Evolutionary conservation across 2,329 filamentous ascomycete species (phyloP).

Genomic region (Coniella lustricola): DNA sequence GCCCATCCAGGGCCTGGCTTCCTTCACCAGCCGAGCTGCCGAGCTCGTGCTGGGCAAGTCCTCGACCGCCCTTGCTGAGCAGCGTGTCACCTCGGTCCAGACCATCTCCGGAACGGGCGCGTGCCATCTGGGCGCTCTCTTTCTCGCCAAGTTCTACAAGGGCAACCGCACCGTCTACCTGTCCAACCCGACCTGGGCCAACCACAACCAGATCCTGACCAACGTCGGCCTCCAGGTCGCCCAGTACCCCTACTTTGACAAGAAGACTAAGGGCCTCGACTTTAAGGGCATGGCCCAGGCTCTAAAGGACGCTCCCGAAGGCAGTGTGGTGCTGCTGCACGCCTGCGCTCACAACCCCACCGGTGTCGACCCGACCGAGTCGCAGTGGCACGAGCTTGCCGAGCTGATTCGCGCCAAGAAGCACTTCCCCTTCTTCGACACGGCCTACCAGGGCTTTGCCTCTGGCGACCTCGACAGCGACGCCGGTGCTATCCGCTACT

Average conservation of each 20-base stretch:
- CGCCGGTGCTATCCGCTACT: slow-evolving; percentile 89
- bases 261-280: slow-evolving; percentile 82
- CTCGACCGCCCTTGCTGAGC: slow-evolving; percentile 76
- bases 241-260: slow-evolving; percentile 90
- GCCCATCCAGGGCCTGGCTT: slow-evolving; percentile 80
- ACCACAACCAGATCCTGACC: slow-evolving; percentile 97
- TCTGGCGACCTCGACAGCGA: slow-evolving; percentile 82
- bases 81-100: slow-evolving; percentile 75
- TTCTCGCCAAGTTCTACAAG: slow-evolving; percentile 86
- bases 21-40: slow-evolving; percentile 84
- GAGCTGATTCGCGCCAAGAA: slow-evolving; percentile 65
- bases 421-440: slow-evolving; percentile 98
- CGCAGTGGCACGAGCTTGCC: slow-evolving; percentile 92
- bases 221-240: slow-evolving; percentile 76
- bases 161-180: slow-evolving; percentile 74
- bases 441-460: slow-evolving; percentile 95
- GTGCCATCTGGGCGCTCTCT: slow-evolving; percentile 85
- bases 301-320: slow-evolving; percentile 63
- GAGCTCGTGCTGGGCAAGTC: slow-evolving; percentile 78
- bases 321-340: slow-evolving; percentile 84
- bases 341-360: slow-evolving; percentile 98
- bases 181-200: slow-evolving; percentile 94
- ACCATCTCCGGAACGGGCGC: slow-evolving; percentile 97
- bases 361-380: slow-evolving; percentile 85
- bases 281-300: slow-evolving; percentile 78